phyloP scores from a whole-genome alignment of 2,329 filamentous ascomycete species.

The Talaromyces albobiverticillius region DNA sequence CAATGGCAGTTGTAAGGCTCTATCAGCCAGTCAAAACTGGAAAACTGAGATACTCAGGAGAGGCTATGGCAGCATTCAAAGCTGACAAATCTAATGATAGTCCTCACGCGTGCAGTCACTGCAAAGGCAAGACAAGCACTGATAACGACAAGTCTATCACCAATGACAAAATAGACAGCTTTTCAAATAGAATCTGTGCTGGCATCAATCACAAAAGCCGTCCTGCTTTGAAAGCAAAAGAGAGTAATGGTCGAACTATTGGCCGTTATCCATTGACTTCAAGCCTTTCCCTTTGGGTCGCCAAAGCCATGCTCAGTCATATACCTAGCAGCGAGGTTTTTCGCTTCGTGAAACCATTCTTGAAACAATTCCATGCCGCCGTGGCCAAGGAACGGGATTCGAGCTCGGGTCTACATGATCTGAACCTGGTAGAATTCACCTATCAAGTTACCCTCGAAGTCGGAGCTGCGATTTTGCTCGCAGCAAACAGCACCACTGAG shows the following conservation, averaged over 20 bases:
- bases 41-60: not conserved
- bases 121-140: not conserved
- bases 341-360: not conserved
- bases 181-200: no score
- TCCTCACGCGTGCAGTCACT: not conserved
- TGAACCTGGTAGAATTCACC: not conserved
- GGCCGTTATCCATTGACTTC: slow-evolving; percentile 2
- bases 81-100: not conserved
- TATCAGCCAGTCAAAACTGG: not conserved
- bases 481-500: not conserved
- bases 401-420: not conserved
- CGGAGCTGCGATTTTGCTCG: not conserved
- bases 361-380: not conserved
- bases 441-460: slow-evolving; percentile 1
- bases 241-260: no score
- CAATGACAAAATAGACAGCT: no score
- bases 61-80: slow-evolving; percentile 1
- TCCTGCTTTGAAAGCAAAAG: no score
- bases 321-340: not conserved
- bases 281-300: not conserved
- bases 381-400: not conserved
- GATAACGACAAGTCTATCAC: not conserved
- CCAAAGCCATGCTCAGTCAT: not conserved
- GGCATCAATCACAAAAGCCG: no score
- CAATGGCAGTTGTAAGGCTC: not conserved